Conservation (phyloP, 1,284 basidiomycete genomes). For the Thecaphora thlaspeos region DNA sequence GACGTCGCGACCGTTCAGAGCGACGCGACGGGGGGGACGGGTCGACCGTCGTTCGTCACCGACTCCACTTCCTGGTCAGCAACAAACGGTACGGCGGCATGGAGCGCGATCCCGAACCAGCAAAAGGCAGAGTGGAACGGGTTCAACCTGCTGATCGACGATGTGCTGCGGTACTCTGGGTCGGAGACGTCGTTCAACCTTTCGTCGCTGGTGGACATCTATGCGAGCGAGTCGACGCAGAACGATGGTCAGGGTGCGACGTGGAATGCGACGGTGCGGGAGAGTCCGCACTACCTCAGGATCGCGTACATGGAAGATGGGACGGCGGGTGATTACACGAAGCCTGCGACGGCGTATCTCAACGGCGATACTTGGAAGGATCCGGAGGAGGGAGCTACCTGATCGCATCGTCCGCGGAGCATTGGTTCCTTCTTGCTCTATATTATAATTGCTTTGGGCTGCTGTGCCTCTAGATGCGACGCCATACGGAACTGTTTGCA, state of each 20-base stretch:
- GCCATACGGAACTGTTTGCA: too few species aligned
- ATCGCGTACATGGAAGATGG: constrained; percentile 68
- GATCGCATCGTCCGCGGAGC: too few species aligned
- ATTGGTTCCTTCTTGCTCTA: too few species aligned
- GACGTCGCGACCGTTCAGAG: constrained; percentile 72
- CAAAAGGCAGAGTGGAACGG: constrained; percentile 66
- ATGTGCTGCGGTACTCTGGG: constrained; percentile 75
- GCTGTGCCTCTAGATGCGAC: too few species aligned
- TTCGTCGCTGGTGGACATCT: constrained; percentile 11
- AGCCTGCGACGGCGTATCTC: constrained; percentile 71
- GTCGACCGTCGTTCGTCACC: constrained; percentile 68
- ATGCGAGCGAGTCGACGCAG: constrained; percentile 1
- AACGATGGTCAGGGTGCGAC: constrained; percentile 2
- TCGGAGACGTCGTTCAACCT: constrained; percentile 60
- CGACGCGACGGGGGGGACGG: constrained; percentile 71
- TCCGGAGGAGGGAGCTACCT: too few species aligned
- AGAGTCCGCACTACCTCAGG: constrained; percentile 73
- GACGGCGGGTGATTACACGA: constrained; percentile 77
- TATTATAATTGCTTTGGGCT: too few species aligned
- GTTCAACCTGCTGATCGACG: constrained; percentile 77
- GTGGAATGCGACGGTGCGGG: constrained; percentile 63
- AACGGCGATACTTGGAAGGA: too few species aligned
- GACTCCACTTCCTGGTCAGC: constrained; percentile 6
- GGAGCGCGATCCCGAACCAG: constrained; percentile 65
- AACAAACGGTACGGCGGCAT: constrained; percentile 54